phyloP scores from a whole-genome alignment of 2,329 filamentous ascomycete genomes.

The Trichoderma citrinoviride region DNA sequence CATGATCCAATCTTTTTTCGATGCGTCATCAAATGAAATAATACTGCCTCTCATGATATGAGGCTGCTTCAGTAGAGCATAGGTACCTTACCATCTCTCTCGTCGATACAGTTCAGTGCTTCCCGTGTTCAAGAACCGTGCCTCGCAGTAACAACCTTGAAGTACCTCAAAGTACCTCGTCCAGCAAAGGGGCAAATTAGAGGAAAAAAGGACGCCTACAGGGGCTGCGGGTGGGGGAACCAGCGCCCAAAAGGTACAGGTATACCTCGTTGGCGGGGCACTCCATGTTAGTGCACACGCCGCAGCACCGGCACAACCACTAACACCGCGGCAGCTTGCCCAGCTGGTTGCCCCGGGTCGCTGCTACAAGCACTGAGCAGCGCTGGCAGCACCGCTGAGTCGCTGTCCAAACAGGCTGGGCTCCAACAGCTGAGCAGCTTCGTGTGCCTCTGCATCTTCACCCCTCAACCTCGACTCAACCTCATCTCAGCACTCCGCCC shows the following conservation, averaged over 20 bases:
- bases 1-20: too few species aligned
- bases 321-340: not conserved
- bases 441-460: constrained; percentile 5
- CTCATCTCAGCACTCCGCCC: not conserved
- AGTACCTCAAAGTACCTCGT: not conserved
- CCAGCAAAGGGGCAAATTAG: constrained; percentile 16
- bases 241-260: not conserved
- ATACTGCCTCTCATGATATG: too few species aligned
- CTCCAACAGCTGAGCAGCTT: not conserved
- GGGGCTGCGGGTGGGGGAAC: not conserved
- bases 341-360: not conserved
- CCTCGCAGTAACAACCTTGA: not conserved
- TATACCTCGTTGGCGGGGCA: constrained; percentile 16
- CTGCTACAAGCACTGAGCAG: not conserved
- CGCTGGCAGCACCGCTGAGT: constrained; percentile 1
- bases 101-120: too few species aligned
- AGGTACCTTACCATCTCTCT: too few species aligned
- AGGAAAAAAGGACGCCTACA: not conserved
- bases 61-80: too few species aligned
- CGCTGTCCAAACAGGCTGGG: not conserved
- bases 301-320: not conserved
- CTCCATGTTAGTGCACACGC: not conserved
- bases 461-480: not conserved
- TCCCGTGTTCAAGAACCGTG: too few species aligned
- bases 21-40: too few species aligned